Evolutionary conservation across 768 basidiomycete species (phyloP), one percentile per base, ranked within the genome.

Genomic region (Tephrocybe rancida): DNA sequence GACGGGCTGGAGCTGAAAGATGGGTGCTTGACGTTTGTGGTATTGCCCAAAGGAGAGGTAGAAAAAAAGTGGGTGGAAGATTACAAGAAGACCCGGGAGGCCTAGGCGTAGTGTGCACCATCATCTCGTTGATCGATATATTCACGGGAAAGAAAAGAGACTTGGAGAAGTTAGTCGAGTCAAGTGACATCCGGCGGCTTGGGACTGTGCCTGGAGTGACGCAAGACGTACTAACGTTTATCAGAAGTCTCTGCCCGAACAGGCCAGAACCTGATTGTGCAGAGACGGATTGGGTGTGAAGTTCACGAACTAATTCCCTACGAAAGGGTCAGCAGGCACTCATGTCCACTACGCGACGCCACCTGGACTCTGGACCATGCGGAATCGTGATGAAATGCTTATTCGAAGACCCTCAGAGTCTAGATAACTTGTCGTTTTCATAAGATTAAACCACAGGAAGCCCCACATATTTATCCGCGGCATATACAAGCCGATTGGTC

Each of bases 1-100:
- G 95, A 98, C 65, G 95, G 96, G 1, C 67, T 98, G 47, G 91
- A 93, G 64, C 64, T 98, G 42, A 87, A 85, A 60, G 90, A 92
- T 58, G 88, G 89, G 3, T 92, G 88, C 61, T 66, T 96, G 62
- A 84, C 85, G 5, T 88, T 95, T 67, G 85, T 83, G 8, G 86
- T 92, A 11, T 64, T 95, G 51, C 90, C 88, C 1, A 91, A 83
- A 66, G 91, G 91, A 1, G 78, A 77, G 5, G 81, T 77, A 47
- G 94, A 98, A 69, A 77, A 80, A 66, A 83, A 81, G 57, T 98
- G 95, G 95, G 82, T 97, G 29, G 86, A 89, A 21, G 88, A 91
- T 48, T 95, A 84, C 79, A 98, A 98, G 74, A 76, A 72, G 61
- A 69, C 56, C 9, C 68, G 81, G 64, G 75, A 75, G 29, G 52